These are phyloP conservation scores for Allium sativum DNA, from an alignment of 106 monocot species.

Conservation along the genomic window DNA sequence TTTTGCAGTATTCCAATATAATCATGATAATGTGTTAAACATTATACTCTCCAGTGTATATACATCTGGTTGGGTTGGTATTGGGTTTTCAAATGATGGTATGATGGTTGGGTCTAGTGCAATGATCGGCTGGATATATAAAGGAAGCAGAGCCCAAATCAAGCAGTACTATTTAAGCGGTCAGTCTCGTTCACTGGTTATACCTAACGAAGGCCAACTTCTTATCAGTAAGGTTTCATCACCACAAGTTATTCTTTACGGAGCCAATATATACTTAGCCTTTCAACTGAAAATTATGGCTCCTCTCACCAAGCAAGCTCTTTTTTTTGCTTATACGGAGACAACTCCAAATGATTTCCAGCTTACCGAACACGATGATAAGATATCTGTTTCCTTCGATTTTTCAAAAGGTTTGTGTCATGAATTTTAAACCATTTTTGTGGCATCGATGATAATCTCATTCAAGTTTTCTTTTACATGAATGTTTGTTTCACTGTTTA, in stretches of 20 bases:
- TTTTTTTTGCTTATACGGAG: constrained; percentile 58
- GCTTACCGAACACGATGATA: constrained; percentile 42
- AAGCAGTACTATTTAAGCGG: constrained; percentile 54
- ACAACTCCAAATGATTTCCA: constrained; percentile 42
- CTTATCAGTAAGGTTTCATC: too few relatives aligned
- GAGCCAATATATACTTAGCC: constrained; percentile 61
- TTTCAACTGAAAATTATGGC: constrained; percentile 51
- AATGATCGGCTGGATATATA: constrained; percentile 83
- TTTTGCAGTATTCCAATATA: too few relatives aligned
- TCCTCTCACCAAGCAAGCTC: constrained; percentile 27
- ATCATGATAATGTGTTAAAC: constrained; percentile 40
- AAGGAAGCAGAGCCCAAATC: constrained; percentile 38
- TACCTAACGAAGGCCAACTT: constrained; percentile 43
- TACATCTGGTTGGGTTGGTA: constrained; percentile 75
- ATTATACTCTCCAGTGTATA: constrained; percentile 63
- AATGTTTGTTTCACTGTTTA: too few relatives aligned
- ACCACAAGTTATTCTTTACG: constrained; percentile 28
- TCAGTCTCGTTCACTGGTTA: constrained; percentile 36
- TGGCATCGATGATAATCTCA: too few relatives aligned
- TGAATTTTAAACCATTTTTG: too few relatives aligned
- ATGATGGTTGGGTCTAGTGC: constrained; percentile 88
- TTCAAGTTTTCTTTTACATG: too few relatives aligned
- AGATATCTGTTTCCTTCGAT: constrained; percentile 56
- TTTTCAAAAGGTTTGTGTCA: constrained; percentile 64
- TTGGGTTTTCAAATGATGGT: constrained; percentile 81